phyloP scores from a whole-genome alignment of 2,329 filamentous ascomycete genomes.

The Fusarium dimerum region DNA sequence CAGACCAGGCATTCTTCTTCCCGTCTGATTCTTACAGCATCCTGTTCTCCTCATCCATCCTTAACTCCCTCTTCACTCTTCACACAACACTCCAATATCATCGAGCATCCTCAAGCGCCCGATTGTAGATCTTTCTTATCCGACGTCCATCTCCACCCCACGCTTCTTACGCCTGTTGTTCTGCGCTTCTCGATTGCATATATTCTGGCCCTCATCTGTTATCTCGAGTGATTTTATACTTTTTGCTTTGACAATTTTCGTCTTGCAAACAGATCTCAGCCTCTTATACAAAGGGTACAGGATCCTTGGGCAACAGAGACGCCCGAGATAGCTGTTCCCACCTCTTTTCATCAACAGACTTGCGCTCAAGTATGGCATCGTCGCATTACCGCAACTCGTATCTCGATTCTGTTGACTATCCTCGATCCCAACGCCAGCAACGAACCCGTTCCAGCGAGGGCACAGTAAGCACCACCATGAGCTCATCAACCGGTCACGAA shows the following conservation, averaged over 20 bases:
- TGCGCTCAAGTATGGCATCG: conserved; percentile 49
- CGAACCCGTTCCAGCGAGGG: conserved; percentile 79
- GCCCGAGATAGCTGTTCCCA: conserved; percentile 20
- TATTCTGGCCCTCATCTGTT: no score
- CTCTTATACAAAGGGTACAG: conserved; percentile 2
- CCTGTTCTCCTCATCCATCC: conserved; percentile 2
- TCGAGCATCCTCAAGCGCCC: not conserved
- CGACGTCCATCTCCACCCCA: not conserved
- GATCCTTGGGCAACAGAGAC: conserved; percentile 17
- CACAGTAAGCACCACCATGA: conserved; percentile 83
- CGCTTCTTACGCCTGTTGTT: not conserved
- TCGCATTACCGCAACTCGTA: conserved; percentile 58
- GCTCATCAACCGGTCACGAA: conserved; percentile 72
- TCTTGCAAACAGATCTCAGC: not conserved
- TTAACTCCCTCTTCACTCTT: conserved; percentile 3
- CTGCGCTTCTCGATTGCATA: not conserved
- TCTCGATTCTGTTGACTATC: conserved; percentile 41
- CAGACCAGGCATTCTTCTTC: conserved; percentile 16
- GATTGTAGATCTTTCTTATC: not conserved
- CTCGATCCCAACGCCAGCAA: conserved; percentile 46
- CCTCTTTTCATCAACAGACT: conserved; percentile 13
- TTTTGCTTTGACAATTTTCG: not conserved
- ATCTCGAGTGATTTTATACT: not conserved
- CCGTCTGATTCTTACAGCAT: conserved; percentile 8
- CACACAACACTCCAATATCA: not conserved